phyloP scores from a whole-genome alignment of 208 protist genomes.

The Crithidia brevicula region DNA sequence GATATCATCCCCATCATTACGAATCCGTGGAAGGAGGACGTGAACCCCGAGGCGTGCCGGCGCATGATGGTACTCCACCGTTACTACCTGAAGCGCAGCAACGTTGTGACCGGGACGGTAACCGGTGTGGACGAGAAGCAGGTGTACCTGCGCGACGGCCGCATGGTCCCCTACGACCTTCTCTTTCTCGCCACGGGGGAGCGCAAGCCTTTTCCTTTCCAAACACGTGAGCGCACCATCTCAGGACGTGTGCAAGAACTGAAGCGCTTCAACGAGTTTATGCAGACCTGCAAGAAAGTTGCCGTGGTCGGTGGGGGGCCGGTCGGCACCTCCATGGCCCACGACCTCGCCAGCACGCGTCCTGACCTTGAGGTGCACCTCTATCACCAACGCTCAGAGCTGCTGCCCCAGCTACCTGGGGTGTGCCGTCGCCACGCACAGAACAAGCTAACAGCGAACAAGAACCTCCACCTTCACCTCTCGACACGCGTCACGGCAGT shows the following conservation, averaged over 20 bases:
- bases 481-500: constrained; percentile 62
- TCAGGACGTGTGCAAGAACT: constrained; percentile 80
- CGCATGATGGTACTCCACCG: constrained; percentile 82
- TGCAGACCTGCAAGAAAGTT: constrained; percentile 75
- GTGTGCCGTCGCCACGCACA: constrained; percentile 65
- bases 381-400: constrained; percentile 63
- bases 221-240: constrained; percentile 70
- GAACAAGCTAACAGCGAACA: constrained; percentile 48
- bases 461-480: constrained; percentile 64
- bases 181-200: constrained; percentile 81
- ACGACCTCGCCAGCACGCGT: constrained; percentile 59
- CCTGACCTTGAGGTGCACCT: constrained; percentile 79
- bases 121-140: constrained; percentile 62
- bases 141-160: constrained; percentile 72
- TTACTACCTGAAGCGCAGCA: constrained; percentile 86
- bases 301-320: constrained; percentile 86
- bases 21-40: constrained; percentile 65
- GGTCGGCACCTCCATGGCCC: constrained; percentile 72
- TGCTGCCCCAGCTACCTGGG: constrained; percentile 69
- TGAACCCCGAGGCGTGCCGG: constrained; percentile 69
- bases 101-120: constrained; percentile 86
- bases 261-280: constrained; percentile 72
- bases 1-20: constrained; percentile 79
- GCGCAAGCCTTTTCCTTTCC: constrained; percentile 81
- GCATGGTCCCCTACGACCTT: constrained; percentile 78